Percentiles rank a stretch among this genome's conserved stretches.
These are phyloP conservation scores for Aspergillus nidulans DNA, from an alignment of 495 filamentous ascomycete genomes.

Conservation along the genomic window DNA sequence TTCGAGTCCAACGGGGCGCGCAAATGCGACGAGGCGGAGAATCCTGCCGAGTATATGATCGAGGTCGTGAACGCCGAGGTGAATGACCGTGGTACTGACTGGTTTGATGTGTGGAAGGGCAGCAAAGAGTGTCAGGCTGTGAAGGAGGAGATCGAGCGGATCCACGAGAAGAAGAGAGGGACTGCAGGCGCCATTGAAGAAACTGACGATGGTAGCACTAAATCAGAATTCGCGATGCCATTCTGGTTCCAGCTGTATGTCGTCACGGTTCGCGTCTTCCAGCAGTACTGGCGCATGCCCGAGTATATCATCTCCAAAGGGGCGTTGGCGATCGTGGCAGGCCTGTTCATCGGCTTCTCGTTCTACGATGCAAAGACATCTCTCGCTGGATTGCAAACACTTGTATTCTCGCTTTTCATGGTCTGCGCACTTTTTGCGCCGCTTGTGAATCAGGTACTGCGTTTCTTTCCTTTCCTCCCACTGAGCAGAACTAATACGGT, in stretches of 20 bases:
- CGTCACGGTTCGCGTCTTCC: conserved; percentile 49
- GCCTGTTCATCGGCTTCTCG: conserved; percentile 85
- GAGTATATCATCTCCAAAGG: conserved; percentile 59
- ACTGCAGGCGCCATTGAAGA: conserved; percentile 48
- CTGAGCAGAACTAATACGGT: no score
- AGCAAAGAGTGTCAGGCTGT: conserved; percentile 51
- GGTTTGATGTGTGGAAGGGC: conserved; percentile 67
- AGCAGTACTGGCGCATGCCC: conserved; percentile 57
- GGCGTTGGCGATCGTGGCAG: not conserved
- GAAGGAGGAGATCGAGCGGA: conserved; percentile 59
- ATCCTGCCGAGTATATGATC: conserved; percentile 93
- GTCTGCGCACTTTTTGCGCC: conserved; percentile 77
- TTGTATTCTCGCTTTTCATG: conserved; percentile 89
- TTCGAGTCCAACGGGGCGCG: conserved; percentile 75
- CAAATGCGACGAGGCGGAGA: conserved; percentile 64
- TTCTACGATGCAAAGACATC: conserved; percentile 73
- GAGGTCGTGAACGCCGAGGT: conserved; percentile 87
- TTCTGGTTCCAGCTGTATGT: conserved; percentile 48
- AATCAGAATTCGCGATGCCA: conserved; percentile 52
- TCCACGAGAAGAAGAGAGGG: conserved; percentile 53
- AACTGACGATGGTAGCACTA: conserved; percentile 67
- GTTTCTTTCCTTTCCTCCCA: conserved; percentile 71
- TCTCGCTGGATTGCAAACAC: conserved; percentile 79
- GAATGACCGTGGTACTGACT: conserved; percentile 63
- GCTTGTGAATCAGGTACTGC: no score